Percentiles rank a stretch among this genome's conserved stretches.
Evolutionary conservation across 306 rosid genomes (phyloP).

Genomic region (Lathyrus aphaca): DNA sequence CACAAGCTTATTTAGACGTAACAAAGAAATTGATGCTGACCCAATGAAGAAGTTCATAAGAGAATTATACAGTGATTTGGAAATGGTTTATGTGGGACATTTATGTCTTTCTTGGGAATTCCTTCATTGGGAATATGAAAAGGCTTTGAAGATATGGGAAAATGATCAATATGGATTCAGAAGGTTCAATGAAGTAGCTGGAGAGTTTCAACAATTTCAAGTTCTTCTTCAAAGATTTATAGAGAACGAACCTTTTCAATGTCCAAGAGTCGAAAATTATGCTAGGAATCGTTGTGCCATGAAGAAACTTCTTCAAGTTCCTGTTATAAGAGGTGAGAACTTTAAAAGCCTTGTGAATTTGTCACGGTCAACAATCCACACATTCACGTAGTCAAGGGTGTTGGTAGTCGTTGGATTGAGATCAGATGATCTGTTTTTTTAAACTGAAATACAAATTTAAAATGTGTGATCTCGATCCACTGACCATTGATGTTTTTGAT

Average conservation of each 20-base stretch:
- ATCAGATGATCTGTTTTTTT: too few relatives aligned
- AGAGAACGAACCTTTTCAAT: constrained; percentile 79
- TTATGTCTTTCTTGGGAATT: constrained; percentile 94
- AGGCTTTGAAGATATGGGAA: constrained; percentile 65
- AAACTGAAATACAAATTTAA: too few relatives aligned
- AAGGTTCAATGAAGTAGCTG: constrained; percentile 69
- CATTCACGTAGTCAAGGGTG: too few relatives aligned
- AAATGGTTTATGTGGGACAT: constrained; percentile 89
- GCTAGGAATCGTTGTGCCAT: constrained; percentile 62
- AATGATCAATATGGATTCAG: constrained; percentile 48
- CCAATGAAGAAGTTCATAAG: constrained; percentile 55
- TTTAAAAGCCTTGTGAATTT: not conserved
- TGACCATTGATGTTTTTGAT: too few relatives aligned
- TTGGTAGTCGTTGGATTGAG: too few relatives aligned
- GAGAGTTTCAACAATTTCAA: constrained; percentile 84
- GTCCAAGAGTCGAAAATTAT: constrained; percentile 76
- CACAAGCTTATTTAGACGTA: constrained; percentile 50
- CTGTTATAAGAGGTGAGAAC: constrained; percentile 65
- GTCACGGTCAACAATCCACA: too few relatives aligned
- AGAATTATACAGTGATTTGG: constrained; percentile 69
- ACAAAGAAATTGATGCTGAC: constrained; percentile 54
- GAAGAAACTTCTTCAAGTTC: constrained; percentile 79
- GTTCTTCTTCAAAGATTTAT: constrained; percentile 76
- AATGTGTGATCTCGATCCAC: too few relatives aligned
- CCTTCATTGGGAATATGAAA: constrained; percentile 75